Evolutionary conservation across 192 early-diverging fungal genomes (phyloP).

Genomic region (Coemansia sp.): DNA sequence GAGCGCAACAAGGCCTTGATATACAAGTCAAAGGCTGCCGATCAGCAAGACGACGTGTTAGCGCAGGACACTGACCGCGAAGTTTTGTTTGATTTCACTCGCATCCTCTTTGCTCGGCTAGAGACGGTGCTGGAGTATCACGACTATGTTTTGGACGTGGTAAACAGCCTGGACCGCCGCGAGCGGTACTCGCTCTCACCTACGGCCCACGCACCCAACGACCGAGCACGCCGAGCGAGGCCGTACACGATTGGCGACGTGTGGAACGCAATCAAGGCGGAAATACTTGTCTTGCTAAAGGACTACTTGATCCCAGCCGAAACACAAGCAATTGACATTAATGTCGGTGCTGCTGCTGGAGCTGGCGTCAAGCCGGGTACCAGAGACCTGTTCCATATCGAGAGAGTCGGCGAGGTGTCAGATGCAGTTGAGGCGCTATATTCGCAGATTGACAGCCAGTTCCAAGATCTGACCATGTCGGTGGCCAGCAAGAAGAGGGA

Average conservation of each 20-base stretch:
- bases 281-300: constrained; percentile 48
- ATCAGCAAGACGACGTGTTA: constrained; percentile 39
- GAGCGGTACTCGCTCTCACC: constrained; percentile 40
- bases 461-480: constrained; percentile 38
- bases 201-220: neutral
- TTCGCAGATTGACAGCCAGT: constrained; percentile 43
- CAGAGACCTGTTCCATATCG: constrained; percentile 50
- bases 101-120: constrained; percentile 75
- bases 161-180: constrained; percentile 52
- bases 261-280: constrained; percentile 51
- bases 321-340: constrained; percentile 21
- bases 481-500: constrained; percentile 30
- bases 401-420: constrained; percentile 25
- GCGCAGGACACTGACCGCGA: constrained; percentile 64
- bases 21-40: constrained; percentile 24
- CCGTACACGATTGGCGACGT: constrained; percentile 50
- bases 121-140: constrained; percentile 76
- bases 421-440: constrained; percentile 41
- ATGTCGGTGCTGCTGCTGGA: constrained; percentile 3
- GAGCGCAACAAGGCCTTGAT: constrained; percentile 60
- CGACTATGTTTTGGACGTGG: constrained; percentile 65
- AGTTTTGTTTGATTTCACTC: constrained; percentile 70
- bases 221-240: constrained; percentile 7
- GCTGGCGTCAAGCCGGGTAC: constrained; percentile 24
- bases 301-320: constrained; percentile 50